Percentiles rank a stretch among this genome's conserved stretches.
Evolutionary conservation across 192 early-diverging fungal species (phyloP).

Genomic region (Pilobolus umbonatus): DNA sequence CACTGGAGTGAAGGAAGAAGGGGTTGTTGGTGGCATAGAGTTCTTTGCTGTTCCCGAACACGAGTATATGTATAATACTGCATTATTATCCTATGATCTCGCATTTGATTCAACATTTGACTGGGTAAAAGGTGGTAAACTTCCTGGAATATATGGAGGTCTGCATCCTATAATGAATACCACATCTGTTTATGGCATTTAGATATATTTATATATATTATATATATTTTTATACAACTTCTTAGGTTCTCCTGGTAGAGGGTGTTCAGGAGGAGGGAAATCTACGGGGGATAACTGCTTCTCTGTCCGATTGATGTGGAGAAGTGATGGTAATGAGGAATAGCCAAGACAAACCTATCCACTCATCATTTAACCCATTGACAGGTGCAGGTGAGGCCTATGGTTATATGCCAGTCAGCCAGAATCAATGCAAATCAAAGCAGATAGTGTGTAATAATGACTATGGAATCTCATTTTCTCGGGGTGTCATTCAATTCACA

Average conservation of each 20-base stretch:
- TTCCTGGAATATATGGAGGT: conserved; percentile 46
- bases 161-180: neutral
- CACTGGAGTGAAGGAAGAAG: neutral
- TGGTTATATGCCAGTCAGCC: conserved; percentile 40
- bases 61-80: conserved; percentile 27
- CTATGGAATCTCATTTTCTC: conserved; percentile 47
- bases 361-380: neutral
- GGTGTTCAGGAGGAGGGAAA: conserved; percentile 41
- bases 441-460: conserved; percentile 38
- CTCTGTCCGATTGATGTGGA: conserved; percentile 46
- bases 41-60: conserved; percentile 41
- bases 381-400: conserved; percentile 34
- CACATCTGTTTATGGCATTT: neutral
- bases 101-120: conserved; percentile 39
- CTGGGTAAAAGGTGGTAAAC: conserved; percentile 42
- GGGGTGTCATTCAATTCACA: conserved; percentile 41
- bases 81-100: conserved; percentile 41
- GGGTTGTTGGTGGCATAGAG: conserved; percentile 32
- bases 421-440: conserved; percentile 30
- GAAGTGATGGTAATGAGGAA: conserved; percentile 16
- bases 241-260: conserved; percentile 23
- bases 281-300: conserved; percentile 38
- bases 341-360: neutral
- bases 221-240: neutral
- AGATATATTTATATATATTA: neutral